Conservation (phyloP, 164 flowering plant genomes). For the Piper betle region DNA sequence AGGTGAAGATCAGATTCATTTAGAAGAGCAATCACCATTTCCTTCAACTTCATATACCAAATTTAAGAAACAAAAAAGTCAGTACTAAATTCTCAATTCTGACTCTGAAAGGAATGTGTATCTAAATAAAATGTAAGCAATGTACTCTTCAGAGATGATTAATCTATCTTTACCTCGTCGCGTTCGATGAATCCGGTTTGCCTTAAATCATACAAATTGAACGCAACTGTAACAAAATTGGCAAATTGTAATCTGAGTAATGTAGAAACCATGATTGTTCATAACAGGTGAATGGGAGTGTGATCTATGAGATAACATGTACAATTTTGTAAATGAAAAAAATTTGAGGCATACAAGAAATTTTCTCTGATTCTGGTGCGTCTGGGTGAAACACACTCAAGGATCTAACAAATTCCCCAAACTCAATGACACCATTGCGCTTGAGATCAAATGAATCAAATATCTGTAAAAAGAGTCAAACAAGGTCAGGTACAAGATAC, state of each 20-base stretch:
- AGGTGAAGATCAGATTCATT: slow-evolving; percentile 63
- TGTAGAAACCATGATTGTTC: not conserved
- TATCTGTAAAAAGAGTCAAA: slow-evolving; percentile 27
- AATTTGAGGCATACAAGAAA: slow-evolving; percentile 34
- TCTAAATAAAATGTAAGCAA: not conserved
- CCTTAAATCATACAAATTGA: slow-evolving; percentile 59
- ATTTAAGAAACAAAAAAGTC: not conserved
- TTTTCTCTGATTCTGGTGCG: slow-evolving; percentile 49
- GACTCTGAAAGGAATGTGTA: too few species aligned
- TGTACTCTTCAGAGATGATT: too few species aligned
- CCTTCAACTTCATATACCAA: slow-evolving; percentile 22
- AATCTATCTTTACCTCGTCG: slow-evolving; percentile 41
- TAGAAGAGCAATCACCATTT: slow-evolving; percentile 76
- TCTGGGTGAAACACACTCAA: slow-evolving; percentile 67
- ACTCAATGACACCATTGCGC: slow-evolving; percentile 73
- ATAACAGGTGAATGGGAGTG: not conserved
- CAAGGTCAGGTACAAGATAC: not conserved
- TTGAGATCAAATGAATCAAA: slow-evolving; percentile 76
- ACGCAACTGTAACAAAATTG: slow-evolving; percentile 47
- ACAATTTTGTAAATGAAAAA: not conserved
- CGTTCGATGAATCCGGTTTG: slow-evolving; percentile 73
- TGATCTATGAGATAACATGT: not conserved
- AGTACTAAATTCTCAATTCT: not conserved
- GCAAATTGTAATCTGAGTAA: not conserved
- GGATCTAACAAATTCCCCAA: slow-evolving; percentile 83